Evolutionary conservation across 23 red algal genomes (phyloP), one percentile per base, ranked within the genome.

Genomic region (Gracilaria gracilis): DNA sequence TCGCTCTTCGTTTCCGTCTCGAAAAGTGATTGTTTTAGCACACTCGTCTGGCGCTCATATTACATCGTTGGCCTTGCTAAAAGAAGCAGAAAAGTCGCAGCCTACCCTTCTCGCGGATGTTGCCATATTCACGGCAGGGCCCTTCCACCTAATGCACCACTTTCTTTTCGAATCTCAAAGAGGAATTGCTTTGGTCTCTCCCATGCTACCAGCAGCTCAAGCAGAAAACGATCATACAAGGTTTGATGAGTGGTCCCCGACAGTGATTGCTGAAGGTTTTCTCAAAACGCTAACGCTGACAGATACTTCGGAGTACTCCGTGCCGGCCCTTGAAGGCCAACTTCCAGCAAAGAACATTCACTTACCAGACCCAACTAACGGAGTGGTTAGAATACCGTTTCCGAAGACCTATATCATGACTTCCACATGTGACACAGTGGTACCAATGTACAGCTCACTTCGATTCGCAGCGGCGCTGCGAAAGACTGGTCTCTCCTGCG

Each of bases 1-100:
- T 32, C 85, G 85, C 24, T 36, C 13, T 47, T 47, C 57, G 33
- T 78, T 80, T 44, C 49, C 85, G 31, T 66, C 50, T 38, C 48
- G 51, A 34, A 66, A 47, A 36, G 27, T 89, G 8, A 69, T 79
- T 17, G 85, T 89, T 0, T 40, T 89, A 21, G 85, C 85, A 31
- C 85, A 89, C 36, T 89, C 85, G 38, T 89, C 85, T 12, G 85
- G 85, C 7, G 85, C 85, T 31, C 85, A 89, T 67, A 59, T 89
- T 27, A 67, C 74, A 17, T 66, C 85, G 49, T 47, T 78, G 4
- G 85, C 85, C 29, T 62, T 89, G 16, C 61, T 89, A 51, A 40
- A 67, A 35, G 70, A 47, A 27, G 85, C 85, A 29, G 29, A 89
- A 34, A 67, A 39, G 32, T 15, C 53, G 9, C 37, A 25, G 67